A percentile compares a stretch with the other conserved stretches of the same genome.
These are phyloP conservation scores for Eutrema salsugineum DNA, from an alignment of 441 rosid genomes.

Conservation along the genomic window DNA sequence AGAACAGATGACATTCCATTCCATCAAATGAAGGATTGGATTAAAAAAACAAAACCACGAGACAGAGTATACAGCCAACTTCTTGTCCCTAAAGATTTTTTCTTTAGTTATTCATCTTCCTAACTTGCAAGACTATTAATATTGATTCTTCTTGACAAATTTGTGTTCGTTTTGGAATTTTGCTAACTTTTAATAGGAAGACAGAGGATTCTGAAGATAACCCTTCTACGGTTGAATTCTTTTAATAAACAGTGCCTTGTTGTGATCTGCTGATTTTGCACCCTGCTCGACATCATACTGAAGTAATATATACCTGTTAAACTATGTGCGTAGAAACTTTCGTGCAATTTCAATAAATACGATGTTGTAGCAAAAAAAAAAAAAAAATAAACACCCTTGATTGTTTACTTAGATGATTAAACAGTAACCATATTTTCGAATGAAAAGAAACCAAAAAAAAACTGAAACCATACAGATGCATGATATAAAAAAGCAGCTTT, in stretches of 20 bases:
- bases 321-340: too few species aligned
- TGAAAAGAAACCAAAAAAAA: too few species aligned
- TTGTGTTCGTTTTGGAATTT: not conserved
- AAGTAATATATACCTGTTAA: not conserved
- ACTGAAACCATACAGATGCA: too few species aligned
- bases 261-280: slow-evolving; percentile 1
- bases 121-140: not conserved
- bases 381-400: too few species aligned
- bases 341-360: too few species aligned
- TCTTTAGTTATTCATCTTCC: not conserved
- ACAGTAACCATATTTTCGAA: too few species aligned
- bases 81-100: not conserved
- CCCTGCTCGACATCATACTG: not conserved
- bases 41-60: not conserved
- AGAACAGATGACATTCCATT: slow-evolving; percentile 37
- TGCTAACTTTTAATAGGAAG: not conserved
- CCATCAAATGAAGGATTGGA: slow-evolving; percentile 24
- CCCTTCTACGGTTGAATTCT: not conserved
- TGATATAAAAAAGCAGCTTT: not conserved
- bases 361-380: too few species aligned
- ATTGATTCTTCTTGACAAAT: slow-evolving; percentile 3
- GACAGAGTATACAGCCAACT: not conserved
- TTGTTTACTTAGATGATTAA: too few species aligned
- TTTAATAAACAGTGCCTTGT: not conserved
- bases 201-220: not conserved